Percentiles rank a stretch among this genome's conserved stretches.
These are phyloP conservation scores for Bruguiera parviflora DNA, from an alignment of 345 rosid species.

Conservation along the genomic window DNA sequence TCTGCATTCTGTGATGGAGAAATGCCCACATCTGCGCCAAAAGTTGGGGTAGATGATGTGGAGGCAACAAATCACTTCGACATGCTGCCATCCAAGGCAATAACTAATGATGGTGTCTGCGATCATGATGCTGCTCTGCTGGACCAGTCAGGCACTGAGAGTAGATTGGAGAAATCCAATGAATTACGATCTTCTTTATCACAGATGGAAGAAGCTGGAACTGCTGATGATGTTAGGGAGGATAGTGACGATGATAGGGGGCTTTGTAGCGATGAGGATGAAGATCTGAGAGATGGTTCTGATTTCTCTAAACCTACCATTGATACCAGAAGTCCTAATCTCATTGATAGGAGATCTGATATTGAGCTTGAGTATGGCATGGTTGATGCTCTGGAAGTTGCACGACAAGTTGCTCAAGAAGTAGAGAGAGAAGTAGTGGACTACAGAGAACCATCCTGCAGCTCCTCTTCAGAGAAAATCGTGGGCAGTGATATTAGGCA, in stretches of 20 bases:
- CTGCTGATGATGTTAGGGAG: conserved; percentile 35
- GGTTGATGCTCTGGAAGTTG: conserved; percentile 87
- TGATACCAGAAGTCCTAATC: conserved; percentile 31
- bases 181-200: conserved; percentile 27
- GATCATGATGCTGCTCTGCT: conserved; percentile 31
- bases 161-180: conserved; percentile 28
- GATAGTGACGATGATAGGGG: conserved; percentile 33
- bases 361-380: conserved; percentile 67
- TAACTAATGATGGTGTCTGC: conserved; percentile 32
- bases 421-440: conserved; percentile 79
- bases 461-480: conserved; percentile 56
- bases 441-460: conserved; percentile 53
- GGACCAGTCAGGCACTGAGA: conserved; percentile 38
- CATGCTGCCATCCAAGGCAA: conserved; percentile 12
- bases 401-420: conserved; percentile 89
- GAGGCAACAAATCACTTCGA: conserved; percentile 26
- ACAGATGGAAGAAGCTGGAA: conserved; percentile 35
- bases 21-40: conserved; percentile 30
- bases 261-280: conserved; percentile 33
- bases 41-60: conserved; percentile 27
- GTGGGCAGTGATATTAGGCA: conserved; percentile 41
- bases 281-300: conserved; percentile 37
- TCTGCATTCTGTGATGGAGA: conserved; percentile 25
- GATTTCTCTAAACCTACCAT: conserved; percentile 34
- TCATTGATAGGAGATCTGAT: conserved; percentile 43